Evolutionary conservation across 257 asterid genomes (phyloP), one percentile per base, ranked within the genome.

Genomic region (Thymus mandschuricus): DNA sequence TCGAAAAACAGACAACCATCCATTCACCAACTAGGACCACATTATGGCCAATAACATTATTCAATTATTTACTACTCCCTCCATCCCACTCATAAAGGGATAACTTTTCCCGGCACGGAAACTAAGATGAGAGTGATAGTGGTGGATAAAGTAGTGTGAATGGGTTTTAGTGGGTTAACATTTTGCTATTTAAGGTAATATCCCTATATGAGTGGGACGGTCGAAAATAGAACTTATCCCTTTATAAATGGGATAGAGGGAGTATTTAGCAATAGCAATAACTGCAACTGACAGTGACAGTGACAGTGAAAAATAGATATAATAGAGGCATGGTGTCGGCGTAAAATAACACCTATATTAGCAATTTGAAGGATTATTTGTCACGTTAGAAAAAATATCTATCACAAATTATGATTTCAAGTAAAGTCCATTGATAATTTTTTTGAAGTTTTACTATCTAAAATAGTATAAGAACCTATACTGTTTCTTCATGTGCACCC

Each of bases 251-350:
- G 21, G 21, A 21, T 21, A 21, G 21, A 21, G 21, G 21, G 21
- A 21, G 21, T 21, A 21, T 21, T 50, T 66, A 49, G 60, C 44
- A 4, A 33, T 31, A 11, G 8, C 45, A 48, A 45, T 65, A 48
- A 65, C 9, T 66, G 60, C 46, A 66, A 33, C 48, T 31, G 44
- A 66, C 34, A 66, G 43, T 66, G 3, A 2, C 48, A 64, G 34
- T 31, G 44, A 66, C 34, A 66, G 43, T 66, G 3, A 2, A 65
- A 64, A 59, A 59, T 7, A 48, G 6, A 48, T 31, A 31, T 6
- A 30, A 49, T 44, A 48, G 45, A 21, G 21, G 41, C 43, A 44
- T 3, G 28, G 69, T 28, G 6, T 43, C 40, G 27, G 66, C 15
- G 4, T 5, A 27, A 43, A 44, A 65, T 29, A 49, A 1, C n/a